A percentile compares a stretch with the other conserved stretches of the same genome.
These are phyloP conservation scores for Solanum corneliomulleri DNA, from an alignment of 257 asterid species.

Conservation along the genomic window DNA sequence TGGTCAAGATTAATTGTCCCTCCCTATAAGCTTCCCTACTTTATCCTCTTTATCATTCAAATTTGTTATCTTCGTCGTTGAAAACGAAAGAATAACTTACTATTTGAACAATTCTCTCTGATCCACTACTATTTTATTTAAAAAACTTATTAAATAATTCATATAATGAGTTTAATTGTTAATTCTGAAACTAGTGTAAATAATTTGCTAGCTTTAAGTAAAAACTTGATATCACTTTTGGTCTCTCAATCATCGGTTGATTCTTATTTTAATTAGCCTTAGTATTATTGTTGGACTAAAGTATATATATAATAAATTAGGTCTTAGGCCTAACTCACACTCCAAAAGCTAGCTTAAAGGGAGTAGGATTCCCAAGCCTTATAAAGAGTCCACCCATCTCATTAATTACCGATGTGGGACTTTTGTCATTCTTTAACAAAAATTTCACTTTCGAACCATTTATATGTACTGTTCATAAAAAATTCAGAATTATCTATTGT, in stretches of 20 bases:
- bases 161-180: neutral
- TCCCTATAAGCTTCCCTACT: neutral
- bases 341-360: no score
- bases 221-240: neutral
- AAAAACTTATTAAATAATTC: neutral
- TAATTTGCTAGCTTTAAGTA: neutral
- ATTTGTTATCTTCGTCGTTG: neutral
- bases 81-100: no score
- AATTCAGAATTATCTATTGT: neutral
- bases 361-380: no score
- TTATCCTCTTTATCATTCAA: neutral
- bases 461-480: neutral
- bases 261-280: neutral
- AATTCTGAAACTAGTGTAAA: neutral
- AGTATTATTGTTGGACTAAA: neutral
- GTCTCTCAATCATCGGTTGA: neutral
- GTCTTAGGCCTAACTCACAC: no score
- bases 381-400: no score
- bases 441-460: neutral
- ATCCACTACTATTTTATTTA: neutral
- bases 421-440: no score
- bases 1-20: neutral
- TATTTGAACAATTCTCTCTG: neutral
- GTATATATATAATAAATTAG: no score
- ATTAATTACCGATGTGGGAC: no score